A percentile compares a stretch with the other conserved stretches of the same genome.
These are phyloP conservation scores for Eimeria falciformis DNA, from an alignment of 169 alveolate genomes.

Conservation along the genomic window DNA sequence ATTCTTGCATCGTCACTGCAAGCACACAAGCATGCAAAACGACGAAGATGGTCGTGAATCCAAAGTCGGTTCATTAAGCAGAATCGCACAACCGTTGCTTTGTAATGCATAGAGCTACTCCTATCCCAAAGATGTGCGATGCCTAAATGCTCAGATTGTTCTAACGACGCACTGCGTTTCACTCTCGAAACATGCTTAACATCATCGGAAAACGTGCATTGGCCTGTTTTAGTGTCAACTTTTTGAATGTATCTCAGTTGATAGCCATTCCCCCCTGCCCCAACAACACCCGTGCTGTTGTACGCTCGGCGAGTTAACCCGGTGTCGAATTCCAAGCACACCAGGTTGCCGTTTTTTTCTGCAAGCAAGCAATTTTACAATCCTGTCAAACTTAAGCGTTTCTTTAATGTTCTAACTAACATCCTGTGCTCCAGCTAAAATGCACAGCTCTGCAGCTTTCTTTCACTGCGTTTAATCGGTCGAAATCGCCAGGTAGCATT, in stretches of 20 bases:
- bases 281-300: neutral
- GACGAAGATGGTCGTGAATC: neutral
- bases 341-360: neutral
- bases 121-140: neutral
- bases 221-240: too few species aligned
- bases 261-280: neutral
- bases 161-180: neutral
- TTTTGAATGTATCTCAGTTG: neutral
- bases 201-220: neutral
- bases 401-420: neutral
- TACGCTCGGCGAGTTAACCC: conserved; percentile 23
- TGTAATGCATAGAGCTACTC: neutral
- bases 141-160: neutral
- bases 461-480: neutral
- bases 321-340: conserved; percentile 23
- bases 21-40: neutral
- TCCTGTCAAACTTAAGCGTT: neutral
- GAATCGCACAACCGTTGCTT: neutral
- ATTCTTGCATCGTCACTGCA: conserved; percentile 55
- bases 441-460: neutral
- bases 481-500: too few species aligned
- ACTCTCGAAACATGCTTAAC: neutral
- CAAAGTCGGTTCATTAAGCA: neutral
- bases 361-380: neutral
- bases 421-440: neutral